Conservation (phyloP, 2,329 filamentous ascomycete species). For the Phyllosticta capitalensis region DNA sequence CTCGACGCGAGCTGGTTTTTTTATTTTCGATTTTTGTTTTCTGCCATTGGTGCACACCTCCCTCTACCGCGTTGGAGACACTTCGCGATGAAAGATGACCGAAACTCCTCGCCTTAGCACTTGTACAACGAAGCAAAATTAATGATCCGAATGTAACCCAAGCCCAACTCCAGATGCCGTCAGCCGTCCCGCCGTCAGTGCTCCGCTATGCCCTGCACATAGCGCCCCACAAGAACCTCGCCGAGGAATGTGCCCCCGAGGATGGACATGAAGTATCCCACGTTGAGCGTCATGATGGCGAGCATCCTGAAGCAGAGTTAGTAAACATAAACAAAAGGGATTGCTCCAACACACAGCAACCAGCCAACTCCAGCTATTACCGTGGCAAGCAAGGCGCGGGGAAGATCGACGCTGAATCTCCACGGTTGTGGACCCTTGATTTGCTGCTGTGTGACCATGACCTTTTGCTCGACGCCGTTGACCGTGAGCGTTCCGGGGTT, state of each 20-base stretch:
- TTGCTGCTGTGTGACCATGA: slow-evolving; percentile 59
- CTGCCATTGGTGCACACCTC: not conserved
- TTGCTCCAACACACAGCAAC: slow-evolving; percentile 57
- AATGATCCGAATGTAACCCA: not conserved
- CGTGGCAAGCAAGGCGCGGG: slow-evolving; percentile 61
- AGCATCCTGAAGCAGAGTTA: slow-evolving; percentile 58
- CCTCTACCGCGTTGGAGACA: not conserved
- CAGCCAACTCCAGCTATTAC: slow-evolving; percentile 71
- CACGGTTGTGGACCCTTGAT: slow-evolving; percentile 54
- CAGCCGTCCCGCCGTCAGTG: not conserved
- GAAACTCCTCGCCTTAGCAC: slow-evolving; percentile 10
- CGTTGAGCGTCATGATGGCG: slow-evolving; percentile 82
- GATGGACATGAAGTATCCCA: slow-evolving; percentile 77
- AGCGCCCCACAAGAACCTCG: slow-evolving; percentile 70
- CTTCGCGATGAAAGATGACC: not conserved
- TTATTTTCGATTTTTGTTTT: not conserved
- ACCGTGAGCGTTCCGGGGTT: slow-evolving; percentile 59
- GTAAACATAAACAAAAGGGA: not conserved
- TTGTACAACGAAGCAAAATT: not conserved
- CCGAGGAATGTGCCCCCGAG: slow-evolving; percentile 75
- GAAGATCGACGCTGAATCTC: slow-evolving; percentile 69
- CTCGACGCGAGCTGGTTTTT: not conserved
- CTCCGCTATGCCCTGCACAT: slow-evolving; percentile 27
- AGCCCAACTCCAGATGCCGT: not conserved
- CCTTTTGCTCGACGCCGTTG: slow-evolving; percentile 73